Conservation (phyloP, 306 rosid species). For the Argentina anserina region DNA sequence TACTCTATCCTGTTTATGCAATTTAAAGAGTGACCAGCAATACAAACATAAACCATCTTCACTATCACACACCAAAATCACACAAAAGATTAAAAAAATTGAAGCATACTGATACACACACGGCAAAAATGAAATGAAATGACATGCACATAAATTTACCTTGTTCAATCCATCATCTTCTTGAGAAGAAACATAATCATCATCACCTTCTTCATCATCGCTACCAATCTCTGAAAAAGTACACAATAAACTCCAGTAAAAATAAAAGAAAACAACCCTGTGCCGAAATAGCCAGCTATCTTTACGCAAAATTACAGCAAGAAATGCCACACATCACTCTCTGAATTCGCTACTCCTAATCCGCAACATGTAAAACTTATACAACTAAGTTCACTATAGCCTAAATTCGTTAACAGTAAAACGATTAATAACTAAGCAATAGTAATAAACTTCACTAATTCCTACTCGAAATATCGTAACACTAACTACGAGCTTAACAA, state of each 20-base stretch:
- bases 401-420: too few species aligned
- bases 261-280: neutral
- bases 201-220: slow-evolving; percentile 38
- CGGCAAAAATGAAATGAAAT: neutral
- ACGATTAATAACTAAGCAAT: too few species aligned
- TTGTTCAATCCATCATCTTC: slow-evolving; percentile 32
- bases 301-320: neutral
- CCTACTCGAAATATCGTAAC: neutral
- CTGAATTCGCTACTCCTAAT: neutral
- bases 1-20: neutral
- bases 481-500: neutral
- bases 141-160: slow-evolving; percentile 50
- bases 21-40: neutral
- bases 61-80: neutral
- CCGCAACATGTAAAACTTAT: neutral
- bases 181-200: slow-evolving; percentile 26
- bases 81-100: neutral
- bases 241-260: neutral
- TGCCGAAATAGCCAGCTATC: slow-evolving; percentile 10
- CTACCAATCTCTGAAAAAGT: slow-evolving; percentile 55
- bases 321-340: too few species aligned
- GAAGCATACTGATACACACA: neutral
- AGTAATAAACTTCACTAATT: neutral
- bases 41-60: neutral
- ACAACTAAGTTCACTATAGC: neutral